Conservation (phyloP, 1,284 basidiomycete species). For the Agaricales sp. region DNA sequence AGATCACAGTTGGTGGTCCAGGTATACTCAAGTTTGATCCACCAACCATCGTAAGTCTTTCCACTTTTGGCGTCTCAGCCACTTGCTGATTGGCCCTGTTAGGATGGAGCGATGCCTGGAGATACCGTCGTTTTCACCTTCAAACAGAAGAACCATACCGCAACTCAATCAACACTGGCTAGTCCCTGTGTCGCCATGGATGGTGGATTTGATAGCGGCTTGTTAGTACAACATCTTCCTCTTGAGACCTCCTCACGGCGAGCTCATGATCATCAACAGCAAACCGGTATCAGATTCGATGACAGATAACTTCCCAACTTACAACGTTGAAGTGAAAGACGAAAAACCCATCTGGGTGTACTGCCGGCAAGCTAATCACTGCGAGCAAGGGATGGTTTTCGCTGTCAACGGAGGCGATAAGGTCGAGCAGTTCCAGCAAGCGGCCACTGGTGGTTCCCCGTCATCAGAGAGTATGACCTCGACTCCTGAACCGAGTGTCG, state of each 20-base stretch:
- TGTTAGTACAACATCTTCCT: conserved; percentile 25
- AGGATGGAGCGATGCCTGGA: conserved; percentile 31
- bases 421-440: conserved; percentile 40
- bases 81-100: conserved; percentile 5
- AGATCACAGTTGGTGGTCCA: conserved; percentile 45
- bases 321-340: conserved; percentile 44
- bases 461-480: conserved; percentile 12
- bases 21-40: conserved; percentile 34
- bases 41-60: conserved; percentile 31
- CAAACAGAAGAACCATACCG: conserved; percentile 37
- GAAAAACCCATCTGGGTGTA: conserved; percentile 40
- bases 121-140: conserved; percentile 59
- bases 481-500: conserved; percentile 11
- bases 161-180: conserved; percentile 48
- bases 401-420: conserved; percentile 48
- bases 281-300: conserved; percentile 36
- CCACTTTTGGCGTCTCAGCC: conserved; percentile 14
- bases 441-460: conserved; percentile 28
- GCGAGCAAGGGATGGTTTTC: conserved; percentile 51
- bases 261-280: conserved; percentile 16
- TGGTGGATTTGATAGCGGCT: conserved; percentile 54
- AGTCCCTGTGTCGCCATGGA: conserved; percentile 41
- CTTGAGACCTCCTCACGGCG: conserved; percentile 5
- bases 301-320: conserved; percentile 38
- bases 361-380: conserved; percentile 32